Evolutionary conservation across 2,329 filamentous ascomycete genomes (phyloP).

Genomic region (Trichoderma oligosporum): DNA sequence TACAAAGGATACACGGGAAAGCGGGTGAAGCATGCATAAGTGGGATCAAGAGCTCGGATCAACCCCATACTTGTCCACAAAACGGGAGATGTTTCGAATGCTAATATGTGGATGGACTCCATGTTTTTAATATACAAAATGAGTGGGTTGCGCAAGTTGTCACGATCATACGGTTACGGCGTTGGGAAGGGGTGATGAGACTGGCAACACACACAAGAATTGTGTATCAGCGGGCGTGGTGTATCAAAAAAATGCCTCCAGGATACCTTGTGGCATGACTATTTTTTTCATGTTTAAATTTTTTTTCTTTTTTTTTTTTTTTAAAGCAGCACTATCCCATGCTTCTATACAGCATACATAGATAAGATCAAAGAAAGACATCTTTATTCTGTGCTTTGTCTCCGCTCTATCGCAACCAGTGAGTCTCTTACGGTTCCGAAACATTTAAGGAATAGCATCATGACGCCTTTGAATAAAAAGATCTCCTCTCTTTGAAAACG

Average conservation of each 20-base stretch:
- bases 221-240: constrained; percentile 14
- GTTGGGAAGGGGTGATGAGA: constrained; percentile 21
- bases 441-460: too few species aligned
- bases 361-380: not conserved
- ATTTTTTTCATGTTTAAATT: not conserved
- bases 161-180: constrained; percentile 20
- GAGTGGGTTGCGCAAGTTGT: constrained; percentile 13
- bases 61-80: not conserved
- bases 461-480: too few species aligned
- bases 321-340: not conserved
- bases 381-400: not conserved
- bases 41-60: not conserved
- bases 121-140: constrained; percentile 13
- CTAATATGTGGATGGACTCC: not conserved
- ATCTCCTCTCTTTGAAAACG: not conserved
- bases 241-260: constrained; percentile 5
- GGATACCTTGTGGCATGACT: constrained; percentile 17
- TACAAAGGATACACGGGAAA: constrained; percentile 12
- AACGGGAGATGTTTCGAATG: not conserved
- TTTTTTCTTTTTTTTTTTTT: not conserved
- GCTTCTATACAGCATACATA: not conserved
- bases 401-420: not conserved
- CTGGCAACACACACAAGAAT: constrained; percentile 7
- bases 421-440: too few species aligned
- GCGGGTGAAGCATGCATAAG: not conserved